These are phyloP conservation scores for Backusella macrospora DNA, from an alignment of 192 early-diverging fungal genomes.

Conservation along the genomic window DNA sequence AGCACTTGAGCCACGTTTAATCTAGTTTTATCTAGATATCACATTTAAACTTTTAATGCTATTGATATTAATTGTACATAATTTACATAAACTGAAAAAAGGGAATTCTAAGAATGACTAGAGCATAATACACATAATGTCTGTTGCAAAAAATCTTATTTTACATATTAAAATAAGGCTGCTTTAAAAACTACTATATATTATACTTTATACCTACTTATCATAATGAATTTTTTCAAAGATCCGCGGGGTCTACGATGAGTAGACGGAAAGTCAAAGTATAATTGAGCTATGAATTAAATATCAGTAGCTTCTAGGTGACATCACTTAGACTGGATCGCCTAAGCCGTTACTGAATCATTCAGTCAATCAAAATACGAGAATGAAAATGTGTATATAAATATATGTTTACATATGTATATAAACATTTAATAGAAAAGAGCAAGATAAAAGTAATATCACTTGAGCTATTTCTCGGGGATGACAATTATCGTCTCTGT, in stretches of 20 bases:
- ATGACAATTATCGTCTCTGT: background rate
- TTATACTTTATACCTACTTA: no score
- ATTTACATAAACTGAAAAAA: no score
- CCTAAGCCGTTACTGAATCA: background rate
- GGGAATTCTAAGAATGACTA: no score
- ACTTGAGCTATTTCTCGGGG: background rate
- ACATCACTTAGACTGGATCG: background rate
- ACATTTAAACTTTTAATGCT: no score
- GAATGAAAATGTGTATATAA: background rate
- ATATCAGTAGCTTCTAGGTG: background rate
- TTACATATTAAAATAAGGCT: no score
- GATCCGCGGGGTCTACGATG: background rate
- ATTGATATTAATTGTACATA: no score
- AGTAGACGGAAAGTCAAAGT: slow-evolving; percentile 1
- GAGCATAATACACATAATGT: no score
- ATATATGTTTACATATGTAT: background rate
- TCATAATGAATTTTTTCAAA: background rate
- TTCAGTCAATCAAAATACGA: background rate
- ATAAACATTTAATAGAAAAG: background rate
- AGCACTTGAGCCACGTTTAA: no score
- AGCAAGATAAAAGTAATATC: background rate
- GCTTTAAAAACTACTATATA: no score
- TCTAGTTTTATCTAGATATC: no score
- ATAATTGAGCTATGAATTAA: background rate
- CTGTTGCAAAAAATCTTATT: no score